Conservation (phyloP, 176 grass and related monocot genomes). For the Pharus latifolius region DNA sequence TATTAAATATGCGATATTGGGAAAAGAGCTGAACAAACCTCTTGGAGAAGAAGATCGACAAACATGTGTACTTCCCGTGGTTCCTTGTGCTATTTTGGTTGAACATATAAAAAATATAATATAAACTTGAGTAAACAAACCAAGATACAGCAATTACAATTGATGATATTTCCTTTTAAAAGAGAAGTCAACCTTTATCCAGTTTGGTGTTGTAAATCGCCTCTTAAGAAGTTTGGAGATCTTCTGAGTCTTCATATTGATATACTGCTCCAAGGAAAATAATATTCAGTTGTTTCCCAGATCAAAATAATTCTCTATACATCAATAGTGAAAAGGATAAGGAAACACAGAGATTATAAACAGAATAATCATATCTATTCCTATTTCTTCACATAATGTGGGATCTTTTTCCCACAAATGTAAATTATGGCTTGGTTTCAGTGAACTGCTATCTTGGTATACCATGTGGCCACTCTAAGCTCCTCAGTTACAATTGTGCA, state of each 20-base stretch:
- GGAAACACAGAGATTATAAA: neutral
- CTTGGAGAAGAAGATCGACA: slow-evolving; percentile 95
- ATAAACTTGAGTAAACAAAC: slow-evolving; percentile 11
- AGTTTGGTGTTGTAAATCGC: slow-evolving; percentile 87
- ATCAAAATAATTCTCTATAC: neutral
- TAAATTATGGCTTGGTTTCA: neutral
- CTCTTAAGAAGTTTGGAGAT: slow-evolving; percentile 87
- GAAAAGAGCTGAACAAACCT: slow-evolving; percentile 44
- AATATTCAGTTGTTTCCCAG: slow-evolving; percentile 2
- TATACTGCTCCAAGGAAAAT: slow-evolving; percentile 59
- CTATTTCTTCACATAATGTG: neutral
- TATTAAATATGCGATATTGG: neutral
- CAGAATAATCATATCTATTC: neutral
- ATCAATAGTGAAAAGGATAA: neutral
- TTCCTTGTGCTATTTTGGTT: slow-evolving; percentile 88
- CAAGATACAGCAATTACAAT: neutral
- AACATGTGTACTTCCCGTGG: slow-evolving; percentile 98
- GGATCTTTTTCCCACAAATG: slow-evolving; percentile 13
- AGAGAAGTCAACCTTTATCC: slow-evolving; percentile 72
- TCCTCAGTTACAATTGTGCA: neutral
- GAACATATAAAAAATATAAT: slow-evolving; percentile 23
- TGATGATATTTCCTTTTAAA: slow-evolving; percentile 2
- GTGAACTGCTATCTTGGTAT: slow-evolving; percentile 1
- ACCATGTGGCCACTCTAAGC: neutral
- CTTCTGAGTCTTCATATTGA: slow-evolving; percentile 95